phyloP scores from a whole-genome alignment of 805 yeast genomes.

The Candida piceae region DNA sequence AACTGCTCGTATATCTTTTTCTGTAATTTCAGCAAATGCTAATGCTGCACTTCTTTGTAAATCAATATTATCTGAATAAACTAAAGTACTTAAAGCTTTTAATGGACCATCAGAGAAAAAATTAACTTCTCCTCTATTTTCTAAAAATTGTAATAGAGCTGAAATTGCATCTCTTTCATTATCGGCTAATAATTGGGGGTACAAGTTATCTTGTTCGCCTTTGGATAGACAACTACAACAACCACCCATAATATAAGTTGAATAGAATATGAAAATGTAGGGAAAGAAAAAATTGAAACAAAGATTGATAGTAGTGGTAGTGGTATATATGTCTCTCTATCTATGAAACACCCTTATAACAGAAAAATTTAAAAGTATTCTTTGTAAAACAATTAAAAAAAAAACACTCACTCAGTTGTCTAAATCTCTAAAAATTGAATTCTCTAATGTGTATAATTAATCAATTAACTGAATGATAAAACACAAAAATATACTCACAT shows the following conservation, averaged over 20 bases:
- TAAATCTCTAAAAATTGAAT: too few species aligned
- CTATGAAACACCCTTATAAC: too few species aligned
- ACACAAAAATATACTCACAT: too few species aligned
- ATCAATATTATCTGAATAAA: conserved; percentile 91
- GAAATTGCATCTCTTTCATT: conserved; percentile 96
- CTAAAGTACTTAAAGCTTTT: conserved; percentile 85
- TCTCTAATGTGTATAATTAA: too few species aligned
- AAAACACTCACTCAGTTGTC: too few species aligned
- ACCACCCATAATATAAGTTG: conserved; percentile 38
- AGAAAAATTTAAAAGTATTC: too few species aligned
- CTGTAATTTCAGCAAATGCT: conserved; percentile 98
- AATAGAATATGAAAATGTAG: too few species aligned
- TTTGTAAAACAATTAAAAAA: too few species aligned
- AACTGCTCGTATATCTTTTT: conserved; percentile 89
- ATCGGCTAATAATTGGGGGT: conserved; percentile 84
- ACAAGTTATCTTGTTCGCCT: conserved; percentile 49
- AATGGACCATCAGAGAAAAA: conserved; percentile 84
- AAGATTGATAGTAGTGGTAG: too few species aligned
- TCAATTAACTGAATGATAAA: too few species aligned
- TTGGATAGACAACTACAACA: conserved; percentile 44
- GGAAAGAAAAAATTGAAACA: too few species aligned
- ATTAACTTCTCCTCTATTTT: conserved; percentile 83
- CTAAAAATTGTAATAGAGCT: conserved; percentile 80
- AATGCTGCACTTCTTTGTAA: conserved; percentile 95
- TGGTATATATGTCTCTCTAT: too few species aligned